Percentiles rank a stretch among this genome's conserved stretches.
Conservation (phyloP, 805 yeast genomes). For the Tetrapisispora pingtungensis region DNA sequence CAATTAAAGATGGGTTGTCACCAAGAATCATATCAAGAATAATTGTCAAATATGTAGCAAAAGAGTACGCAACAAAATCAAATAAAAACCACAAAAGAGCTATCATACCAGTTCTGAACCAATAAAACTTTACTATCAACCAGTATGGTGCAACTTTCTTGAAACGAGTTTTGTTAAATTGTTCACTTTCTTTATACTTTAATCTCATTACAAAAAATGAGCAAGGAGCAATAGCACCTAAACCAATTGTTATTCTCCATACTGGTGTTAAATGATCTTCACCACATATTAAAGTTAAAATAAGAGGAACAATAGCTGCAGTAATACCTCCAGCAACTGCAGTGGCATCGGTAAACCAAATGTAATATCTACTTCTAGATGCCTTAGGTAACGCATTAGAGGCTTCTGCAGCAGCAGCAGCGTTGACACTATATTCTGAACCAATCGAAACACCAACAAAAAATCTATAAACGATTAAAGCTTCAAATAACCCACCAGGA, state of each 20-base stretch:
- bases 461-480: conserved; percentile 74
- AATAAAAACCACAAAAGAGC: conserved; percentile 83
- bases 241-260: conserved; percentile 85
- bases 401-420: conserved; percentile 90
- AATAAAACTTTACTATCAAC: conserved; percentile 65
- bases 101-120: conserved; percentile 66
- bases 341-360: conserved; percentile 80
- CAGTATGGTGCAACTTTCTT: conserved; percentile 56
- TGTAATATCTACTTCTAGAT: conserved; percentile 77
- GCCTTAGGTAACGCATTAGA: conserved; percentile 71
- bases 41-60: conserved; percentile 71
- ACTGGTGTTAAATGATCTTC: conserved; percentile 62
- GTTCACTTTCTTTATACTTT: conserved; percentile 62
- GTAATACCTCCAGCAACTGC: conserved; percentile 82
- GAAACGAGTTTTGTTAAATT: conserved; percentile 61
- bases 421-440: conserved; percentile 88
- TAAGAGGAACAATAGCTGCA: conserved; percentile 77
- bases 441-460: conserved; percentile 89
- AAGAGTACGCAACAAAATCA: conserved; percentile 80
- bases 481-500: conserved; percentile 63
- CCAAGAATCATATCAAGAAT: conserved; percentile 52
- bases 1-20: conserved; percentile 51
- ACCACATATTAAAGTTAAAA: conserved; percentile 72
- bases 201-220: conserved; percentile 68
- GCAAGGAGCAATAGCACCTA: conserved; percentile 84